Percentiles rank a stretch among this genome's conserved stretches.
These are phyloP conservation scores for Neurospora cerealis DNA, from an alignment of 495 filamentous ascomycete species.

Conservation along the genomic window DNA sequence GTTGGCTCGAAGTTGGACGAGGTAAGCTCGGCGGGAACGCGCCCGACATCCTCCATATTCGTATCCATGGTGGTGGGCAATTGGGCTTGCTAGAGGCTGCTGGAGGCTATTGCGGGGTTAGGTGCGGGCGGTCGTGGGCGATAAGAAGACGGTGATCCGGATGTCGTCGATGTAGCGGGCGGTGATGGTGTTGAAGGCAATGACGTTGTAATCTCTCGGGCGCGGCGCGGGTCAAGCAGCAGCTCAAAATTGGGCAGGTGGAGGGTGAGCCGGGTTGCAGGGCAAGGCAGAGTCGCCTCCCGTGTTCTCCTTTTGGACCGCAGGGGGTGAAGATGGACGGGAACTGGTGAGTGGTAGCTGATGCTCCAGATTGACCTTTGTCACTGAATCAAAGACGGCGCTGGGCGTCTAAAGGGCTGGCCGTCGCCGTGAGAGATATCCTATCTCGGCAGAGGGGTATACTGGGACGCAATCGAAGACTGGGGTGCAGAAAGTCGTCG, in stretches of 20 bases:
- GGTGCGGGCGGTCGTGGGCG: background rate
- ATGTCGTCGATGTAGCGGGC: background rate
- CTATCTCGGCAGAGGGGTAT: background rate
- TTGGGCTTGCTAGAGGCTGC: slow-evolving; percentile 1
- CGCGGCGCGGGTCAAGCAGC: slow-evolving; percentile 9
- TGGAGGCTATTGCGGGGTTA: background rate
- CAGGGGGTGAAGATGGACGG: background rate
- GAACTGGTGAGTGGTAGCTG: background rate
- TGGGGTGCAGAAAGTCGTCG: background rate
- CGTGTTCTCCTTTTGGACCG: background rate
- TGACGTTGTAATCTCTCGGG: slow-evolving; percentile 7
- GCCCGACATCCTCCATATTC: slow-evolving; percentile 95
- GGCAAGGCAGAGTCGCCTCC: background rate
- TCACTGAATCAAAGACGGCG: background rate
- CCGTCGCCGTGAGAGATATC: background rate
- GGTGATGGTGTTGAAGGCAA: slow-evolving; percentile 3
- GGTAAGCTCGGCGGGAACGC: slow-evolving; percentile 72
- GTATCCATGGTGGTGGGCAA: slow-evolving; percentile 64
- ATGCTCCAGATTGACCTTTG: background rate
- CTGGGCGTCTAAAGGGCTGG: background rate
- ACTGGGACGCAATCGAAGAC: background rate
- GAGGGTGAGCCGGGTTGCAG: slow-evolving; percentile 3
- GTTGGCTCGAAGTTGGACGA: slow-evolving; percentile 68
- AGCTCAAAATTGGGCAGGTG: slow-evolving; percentile 21
- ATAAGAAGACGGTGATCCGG: background rate